Evolutionary conservation across 352 stramenopile species (phyloP), one percentile per base, ranked within the genome.

Genomic region (Globisporangium nodosum): DNA sequence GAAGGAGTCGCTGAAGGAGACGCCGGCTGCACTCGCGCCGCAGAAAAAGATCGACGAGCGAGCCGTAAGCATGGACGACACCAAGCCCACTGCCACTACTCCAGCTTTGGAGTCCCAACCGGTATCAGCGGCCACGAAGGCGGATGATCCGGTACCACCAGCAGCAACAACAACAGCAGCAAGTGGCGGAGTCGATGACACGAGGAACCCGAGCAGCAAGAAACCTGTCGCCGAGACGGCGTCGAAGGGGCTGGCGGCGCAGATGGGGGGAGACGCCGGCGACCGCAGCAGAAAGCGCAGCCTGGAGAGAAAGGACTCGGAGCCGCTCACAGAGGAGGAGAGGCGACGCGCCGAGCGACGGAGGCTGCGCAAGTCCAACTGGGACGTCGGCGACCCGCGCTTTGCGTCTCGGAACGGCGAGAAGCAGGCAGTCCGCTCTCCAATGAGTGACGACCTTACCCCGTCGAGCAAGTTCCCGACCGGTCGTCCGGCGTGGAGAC

Each of bases 341-440:
- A 70, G 70, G n/a, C 76, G 77, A 4, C 76, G 82, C 46, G 74
- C 80, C 6, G 77, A 88, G 63, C 71, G 80, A 33, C 75, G 85
- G 51, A 75, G 82, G 60, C 78, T 75, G 31, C 78, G 77, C 31
- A 91, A 88, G 51, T 82, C 82, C 0, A 89, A 92, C 58, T 94
- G 85, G 85, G 85, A 94, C 61, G 78, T 91, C 8, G 82, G 82
- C 30, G 85, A 94, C 49, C 85, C 85, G 3, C 78, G 81, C 0
- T 68, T 75, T 13, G 75, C 65, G 52, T 66, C 65, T 40, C 78
- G 66, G 15, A 69, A 63, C 40, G 39, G 68, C 27, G 52, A 65
- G 24, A 53, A 57, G 39, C 54, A 33, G 18, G 37, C 18, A 6
- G 39, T 30, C 8, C 59, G 51, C 16, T 58, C 54, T 35, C 60